Evolutionary conservation across 192 early-diverging fungal species (phyloP), one percentile per base, ranked within the genome.

Genomic region (Pilobolus umbonatus): DNA sequence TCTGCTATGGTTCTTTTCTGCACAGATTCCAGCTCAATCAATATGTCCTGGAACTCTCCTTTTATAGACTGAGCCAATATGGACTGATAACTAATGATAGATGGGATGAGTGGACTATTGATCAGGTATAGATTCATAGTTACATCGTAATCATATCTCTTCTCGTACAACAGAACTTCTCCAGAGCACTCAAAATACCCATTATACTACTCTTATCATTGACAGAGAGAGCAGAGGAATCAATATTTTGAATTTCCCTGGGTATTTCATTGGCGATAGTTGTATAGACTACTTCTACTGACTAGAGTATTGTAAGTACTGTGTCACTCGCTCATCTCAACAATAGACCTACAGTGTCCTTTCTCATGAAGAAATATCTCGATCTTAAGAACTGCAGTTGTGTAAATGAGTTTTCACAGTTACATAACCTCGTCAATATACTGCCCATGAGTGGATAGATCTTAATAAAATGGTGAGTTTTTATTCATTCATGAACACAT

Each of bases 61-160:
- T 74, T 65, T 9, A 57, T 58, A 0, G 62, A 61, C 7, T 68
- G 73, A 9, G 59, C 42, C n/a, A 74, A 61, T 40, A 78, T 50
- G 9, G 58, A 22, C 12, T 71, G 70, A 58, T 78, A 74, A 4
- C 76, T 74, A 25, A n/a, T 24, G 0, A 7, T 51, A 9, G 21
- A 5, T 32, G 39, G 53, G 5, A 44, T 14, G 28, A 31, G 21
- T 24, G 44, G 14, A 32, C 25, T 44, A 2, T 7, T 29, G 29
- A 12, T 36, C 22, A 34, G 15, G 12, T 22, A 11, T 11, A 32
- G 21, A n/a, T n/a, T 21, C 9, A 22, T 22, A 32, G 35, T 29
- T 68, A 69, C 67, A 69, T 59, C 30, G 19, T 57, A 15, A 63
- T 69, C n/a, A 62, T 52, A 5, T 52, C 42, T 31, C 60, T 58